phyloP scores from a whole-genome alignment of 306 rosid genomes.

The Boehmeria nivea region DNA sequence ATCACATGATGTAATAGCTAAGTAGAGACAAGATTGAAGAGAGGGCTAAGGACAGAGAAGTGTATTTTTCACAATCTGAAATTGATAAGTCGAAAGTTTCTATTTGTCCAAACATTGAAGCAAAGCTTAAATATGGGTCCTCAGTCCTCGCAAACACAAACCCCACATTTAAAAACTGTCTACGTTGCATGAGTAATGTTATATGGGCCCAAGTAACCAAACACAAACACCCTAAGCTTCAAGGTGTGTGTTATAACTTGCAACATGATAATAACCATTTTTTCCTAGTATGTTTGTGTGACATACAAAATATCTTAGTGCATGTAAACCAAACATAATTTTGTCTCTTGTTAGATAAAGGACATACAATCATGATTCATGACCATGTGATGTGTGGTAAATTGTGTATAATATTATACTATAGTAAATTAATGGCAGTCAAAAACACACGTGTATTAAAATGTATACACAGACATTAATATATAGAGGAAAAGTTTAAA shows the following conservation, averaged over 20 bases:
- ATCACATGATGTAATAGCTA: neutral
- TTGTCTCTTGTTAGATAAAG: no score
- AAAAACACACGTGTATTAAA: no score
- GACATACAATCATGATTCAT: no score
- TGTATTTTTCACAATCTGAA: slow-evolving; percentile 1
- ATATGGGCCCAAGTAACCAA: slow-evolving; percentile 19
- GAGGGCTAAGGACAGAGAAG: slow-evolving; percentile 11
- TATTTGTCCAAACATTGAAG: slow-evolving; percentile 28
- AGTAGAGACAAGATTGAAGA: slow-evolving; percentile 17
- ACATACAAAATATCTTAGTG: no score
- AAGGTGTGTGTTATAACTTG: neutral
- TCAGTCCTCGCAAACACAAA: neutral
- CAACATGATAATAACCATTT: no score
- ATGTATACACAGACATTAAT: neutral
- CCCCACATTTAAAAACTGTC: slow-evolving; percentile 7
- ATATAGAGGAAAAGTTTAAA: no score
- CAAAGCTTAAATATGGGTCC: slow-evolving; percentile 23
- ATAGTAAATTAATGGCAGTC: neutral
- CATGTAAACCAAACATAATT: no score
- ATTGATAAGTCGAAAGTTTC: slow-evolving; percentile 35
- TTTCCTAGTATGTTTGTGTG: no score
- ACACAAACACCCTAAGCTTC: neutral
- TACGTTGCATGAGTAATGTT: slow-evolving; percentile 32
- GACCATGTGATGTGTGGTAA: no score
- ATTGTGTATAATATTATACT: no score